Evolutionary conservation across 371 early-diverging fungal genomes (phyloP).

Genomic region (Mortierella sp.): DNA sequence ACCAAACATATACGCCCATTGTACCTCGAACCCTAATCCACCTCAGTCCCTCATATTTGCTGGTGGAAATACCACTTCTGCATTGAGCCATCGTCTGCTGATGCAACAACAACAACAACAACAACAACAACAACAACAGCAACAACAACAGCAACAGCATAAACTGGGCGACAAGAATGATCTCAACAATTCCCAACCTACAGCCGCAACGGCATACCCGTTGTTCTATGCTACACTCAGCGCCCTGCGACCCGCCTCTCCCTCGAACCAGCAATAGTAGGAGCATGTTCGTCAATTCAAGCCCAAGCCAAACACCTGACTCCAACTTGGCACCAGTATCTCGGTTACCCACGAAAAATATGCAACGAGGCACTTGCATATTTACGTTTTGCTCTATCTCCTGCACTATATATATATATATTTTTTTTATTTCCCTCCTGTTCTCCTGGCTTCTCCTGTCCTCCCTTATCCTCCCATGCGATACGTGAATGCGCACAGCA

Average conservation of each 20-base stretch:
- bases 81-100: constrained; percentile 37
- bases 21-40: constrained; percentile 51
- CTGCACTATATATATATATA: neutral
- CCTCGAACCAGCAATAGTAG: constrained; percentile 17
- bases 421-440: constrained; percentile 2
- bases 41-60: constrained; percentile 33
- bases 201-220: constrained; percentile 35
- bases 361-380: neutral
- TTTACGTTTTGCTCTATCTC: neutral
- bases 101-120: constrained; percentile 36
- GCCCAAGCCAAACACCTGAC: neutral
- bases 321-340: neutral
- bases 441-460: neutral
- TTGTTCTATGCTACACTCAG: constrained; percentile 49
- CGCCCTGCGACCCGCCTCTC: constrained; percentile 39
- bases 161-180: neutral
- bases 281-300: neutral
- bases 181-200: neutral
- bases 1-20: constrained; percentile 54
- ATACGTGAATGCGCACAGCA: neutral
- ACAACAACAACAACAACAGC: constrained; percentile 2
- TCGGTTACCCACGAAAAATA: constrained; percentile 6
- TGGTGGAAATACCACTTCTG: constrained; percentile 24
- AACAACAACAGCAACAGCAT: neutral
- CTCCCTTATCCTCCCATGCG: constrained; percentile 4